phyloP scores from a whole-genome alignment of 495 filamentous ascomycete species.

The Extremus antarcticus region DNA sequence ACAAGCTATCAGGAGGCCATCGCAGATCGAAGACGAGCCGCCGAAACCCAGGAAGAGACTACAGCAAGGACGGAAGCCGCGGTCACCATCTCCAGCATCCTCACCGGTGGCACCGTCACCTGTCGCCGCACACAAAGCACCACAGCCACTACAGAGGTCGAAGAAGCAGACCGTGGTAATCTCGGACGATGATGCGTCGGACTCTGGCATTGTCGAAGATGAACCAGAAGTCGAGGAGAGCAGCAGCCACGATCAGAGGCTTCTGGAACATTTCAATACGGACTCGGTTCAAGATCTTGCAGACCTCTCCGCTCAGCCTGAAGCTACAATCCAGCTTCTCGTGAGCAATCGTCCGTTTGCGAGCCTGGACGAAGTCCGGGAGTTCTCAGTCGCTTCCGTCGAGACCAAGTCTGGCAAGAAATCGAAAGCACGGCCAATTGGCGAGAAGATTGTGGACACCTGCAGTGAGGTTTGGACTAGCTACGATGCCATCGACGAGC shows the following conservation, averaged over 20 bases:
- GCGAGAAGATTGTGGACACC: conserved; percentile 62
- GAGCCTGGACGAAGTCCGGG: conserved; percentile 45
- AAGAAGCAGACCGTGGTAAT: conserved; percentile 8
- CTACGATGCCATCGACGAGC: conserved; percentile 66
- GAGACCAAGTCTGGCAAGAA: conserved; percentile 36
- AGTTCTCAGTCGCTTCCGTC: conserved; percentile 25
- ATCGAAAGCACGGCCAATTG: conserved; percentile 45
- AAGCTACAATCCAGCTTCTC: conserved; percentile 54
- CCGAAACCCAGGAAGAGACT: conserved; percentile 39
- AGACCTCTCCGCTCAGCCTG: conserved; percentile 63
- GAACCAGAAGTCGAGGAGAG: conserved; percentile 28
- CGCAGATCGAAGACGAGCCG: conserved; percentile 12
- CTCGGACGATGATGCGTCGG: conserved; percentile 44
- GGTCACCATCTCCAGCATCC: conserved; percentile 33
- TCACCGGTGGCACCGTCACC: too few species aligned
- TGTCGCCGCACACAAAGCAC: conserved; percentile 20
- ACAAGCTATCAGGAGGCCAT: conserved; percentile 8
- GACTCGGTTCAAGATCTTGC: conserved; percentile 60
- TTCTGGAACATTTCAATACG: conserved; percentile 75
- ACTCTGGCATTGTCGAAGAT: conserved; percentile 40
- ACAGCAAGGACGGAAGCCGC: conserved; percentile 47
- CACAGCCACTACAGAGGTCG: not conserved
- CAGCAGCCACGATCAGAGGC: conserved; percentile 37
- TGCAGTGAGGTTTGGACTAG: conserved; percentile 62
- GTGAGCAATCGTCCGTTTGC: conserved; percentile 42